Evolutionary conservation across 495 filamentous ascomycete genomes (phyloP).

Genomic region (Cercophora samala): DNA sequence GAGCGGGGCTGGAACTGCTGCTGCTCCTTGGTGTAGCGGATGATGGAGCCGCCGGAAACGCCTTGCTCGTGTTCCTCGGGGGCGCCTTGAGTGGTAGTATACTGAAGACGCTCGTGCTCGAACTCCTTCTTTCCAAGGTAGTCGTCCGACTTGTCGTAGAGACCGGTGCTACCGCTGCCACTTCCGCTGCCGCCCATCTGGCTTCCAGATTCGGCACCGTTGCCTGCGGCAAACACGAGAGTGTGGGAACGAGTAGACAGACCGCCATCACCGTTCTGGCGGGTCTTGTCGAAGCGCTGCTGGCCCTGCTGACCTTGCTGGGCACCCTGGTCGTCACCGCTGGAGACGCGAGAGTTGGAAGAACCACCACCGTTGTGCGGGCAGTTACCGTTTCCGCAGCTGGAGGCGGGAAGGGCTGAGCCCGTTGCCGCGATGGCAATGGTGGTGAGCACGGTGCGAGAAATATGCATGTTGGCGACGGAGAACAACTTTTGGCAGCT

Average conservation of each 20-base stretch:
- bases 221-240: not conserved
- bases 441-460: constrained; percentile 3
- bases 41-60: not conserved
- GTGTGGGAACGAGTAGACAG: not conserved
- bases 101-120: not conserved
- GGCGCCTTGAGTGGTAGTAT: not conserved
- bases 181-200: not conserved
- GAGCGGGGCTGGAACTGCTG: not conserved
- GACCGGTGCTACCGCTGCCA: not conserved
- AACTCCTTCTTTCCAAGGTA: not conserved
- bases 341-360: not conserved
- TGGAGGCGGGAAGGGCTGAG: constrained; percentile 5
- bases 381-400: not conserved
- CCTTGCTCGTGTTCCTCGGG: too few species aligned
- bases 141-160: not conserved
- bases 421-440: constrained; percentile 4
- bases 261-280: not conserved
- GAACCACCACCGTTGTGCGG: constrained; percentile 5
- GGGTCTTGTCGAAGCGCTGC: not conserved
- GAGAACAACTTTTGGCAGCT: not conserved
- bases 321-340: not conserved
- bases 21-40: not conserved
- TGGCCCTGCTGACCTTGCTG: constrained; percentile 1
- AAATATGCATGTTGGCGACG: constrained; percentile 4
- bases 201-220: not conserved